Percentiles rank a stretch among this genome's conserved stretches.
These are phyloP conservation scores for Cryptococcus amylolentus DNA, from an alignment of 1,284 basidiomycete genomes.

Conservation along the genomic window DNA sequence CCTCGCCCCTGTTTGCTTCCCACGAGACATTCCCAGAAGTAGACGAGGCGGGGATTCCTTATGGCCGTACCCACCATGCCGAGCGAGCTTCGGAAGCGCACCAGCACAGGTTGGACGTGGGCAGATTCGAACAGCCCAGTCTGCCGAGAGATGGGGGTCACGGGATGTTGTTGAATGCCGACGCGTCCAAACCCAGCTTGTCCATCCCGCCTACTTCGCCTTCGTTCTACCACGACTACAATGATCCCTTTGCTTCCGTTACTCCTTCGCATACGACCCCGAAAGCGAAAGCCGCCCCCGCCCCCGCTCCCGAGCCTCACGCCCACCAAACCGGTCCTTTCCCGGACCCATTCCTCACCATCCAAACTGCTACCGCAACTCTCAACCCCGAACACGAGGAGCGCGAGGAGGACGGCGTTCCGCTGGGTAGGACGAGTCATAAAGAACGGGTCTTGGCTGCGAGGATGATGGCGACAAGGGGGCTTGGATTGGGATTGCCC, in stretches of 20 bases:
- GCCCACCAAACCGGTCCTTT: slow-evolving; percentile 45
- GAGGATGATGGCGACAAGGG: slow-evolving; percentile 43
- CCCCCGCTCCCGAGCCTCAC: slow-evolving; percentile 19
- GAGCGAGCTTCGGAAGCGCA: slow-evolving; percentile 36
- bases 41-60: slow-evolving; percentile 61
- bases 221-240: slow-evolving; percentile 12
- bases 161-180: slow-evolving; percentile 39
- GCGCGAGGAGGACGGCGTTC: slow-evolving; percentile 62
- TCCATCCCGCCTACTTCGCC: slow-evolving; percentile 3
- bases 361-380: slow-evolving; percentile 45
- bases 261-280: background rate
- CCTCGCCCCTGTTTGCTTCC: slow-evolving; percentile 24
- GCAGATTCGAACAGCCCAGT: slow-evolving; percentile 25
- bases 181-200: slow-evolving; percentile 36
- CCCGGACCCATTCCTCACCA: slow-evolving; percentile 49
- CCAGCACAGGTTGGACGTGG: slow-evolving; percentile 6
- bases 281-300: background rate
- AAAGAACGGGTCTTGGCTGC: slow-evolving; percentile 44
- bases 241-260: slow-evolving; percentile 15
- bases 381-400: slow-evolving; percentile 18
- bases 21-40: slow-evolving; percentile 14
- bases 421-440: slow-evolving; percentile 68
- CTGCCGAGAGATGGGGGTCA: slow-evolving; percentile 35
- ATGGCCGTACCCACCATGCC: slow-evolving; percentile 64
- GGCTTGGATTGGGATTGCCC: slow-evolving; percentile 45